Conservation (phyloP, 768 basidiomycete species). For the Agrocybe praecox region DNA sequence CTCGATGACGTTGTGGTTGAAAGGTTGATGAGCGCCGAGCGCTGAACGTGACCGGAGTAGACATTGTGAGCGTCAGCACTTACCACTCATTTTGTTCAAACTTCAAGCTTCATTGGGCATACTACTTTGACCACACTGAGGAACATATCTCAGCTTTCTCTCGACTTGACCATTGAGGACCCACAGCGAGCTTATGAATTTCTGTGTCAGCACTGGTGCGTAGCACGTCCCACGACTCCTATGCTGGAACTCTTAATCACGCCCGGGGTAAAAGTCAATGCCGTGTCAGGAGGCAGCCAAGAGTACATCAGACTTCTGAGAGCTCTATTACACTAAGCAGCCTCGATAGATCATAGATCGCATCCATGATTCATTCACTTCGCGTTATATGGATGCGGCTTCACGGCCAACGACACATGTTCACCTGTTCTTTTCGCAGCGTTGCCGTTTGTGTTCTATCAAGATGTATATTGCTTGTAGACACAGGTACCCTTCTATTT, state of each 20-base stretch:
- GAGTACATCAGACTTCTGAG: conserved; percentile 9
- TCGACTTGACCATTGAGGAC: no score
- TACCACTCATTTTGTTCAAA: no score
- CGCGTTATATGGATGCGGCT: conserved; percentile 2
- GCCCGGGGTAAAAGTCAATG: background rate
- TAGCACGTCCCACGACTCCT: no score
- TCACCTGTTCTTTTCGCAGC: conserved; percentile 21
- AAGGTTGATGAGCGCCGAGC: no score
- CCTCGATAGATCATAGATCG: conserved; percentile 2
- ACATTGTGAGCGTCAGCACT: no score
- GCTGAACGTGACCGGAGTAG: no score
- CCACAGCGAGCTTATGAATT: no score
- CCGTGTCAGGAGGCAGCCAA: background rate
- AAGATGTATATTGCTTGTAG: conserved; percentile 3
- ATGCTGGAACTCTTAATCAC: background rate
- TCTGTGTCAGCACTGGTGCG: no score
- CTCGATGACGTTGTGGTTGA: no score
- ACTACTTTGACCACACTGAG: no score
- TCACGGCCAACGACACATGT: conserved; percentile 8
- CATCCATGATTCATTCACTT: background rate
- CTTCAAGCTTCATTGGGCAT: no score
- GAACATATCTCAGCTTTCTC: no score
- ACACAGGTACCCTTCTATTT: conserved; percentile 1
- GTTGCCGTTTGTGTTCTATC: conserved; percentile 14
- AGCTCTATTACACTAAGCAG: background rate